Conservation (phyloP, 345 rosid genomes). For the Hibiscus syriacus region DNA sequence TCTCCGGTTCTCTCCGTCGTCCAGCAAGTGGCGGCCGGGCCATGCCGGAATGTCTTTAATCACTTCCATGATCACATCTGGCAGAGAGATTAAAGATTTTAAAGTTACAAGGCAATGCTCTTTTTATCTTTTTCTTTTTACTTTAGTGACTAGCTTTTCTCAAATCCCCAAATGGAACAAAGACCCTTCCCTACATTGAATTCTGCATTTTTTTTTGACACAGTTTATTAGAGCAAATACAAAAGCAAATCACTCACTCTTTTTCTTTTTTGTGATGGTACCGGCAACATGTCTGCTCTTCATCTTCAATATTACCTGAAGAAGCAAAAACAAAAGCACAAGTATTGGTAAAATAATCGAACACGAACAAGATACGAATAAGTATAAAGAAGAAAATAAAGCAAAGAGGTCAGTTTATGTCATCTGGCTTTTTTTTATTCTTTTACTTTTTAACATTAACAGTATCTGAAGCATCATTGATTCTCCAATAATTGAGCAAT, state of each 20-base stretch:
- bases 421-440: too few species aligned
- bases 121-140: too few species aligned
- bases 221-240: too few species aligned
- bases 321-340: too few species aligned
- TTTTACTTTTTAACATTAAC: not conserved
- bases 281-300: not conserved
- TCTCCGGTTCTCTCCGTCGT: not conserved
- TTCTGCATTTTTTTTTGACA: too few species aligned
- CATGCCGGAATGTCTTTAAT: not conserved
- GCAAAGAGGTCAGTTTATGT: not conserved
- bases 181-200: too few species aligned
- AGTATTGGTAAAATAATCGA: too few species aligned
- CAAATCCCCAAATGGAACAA: not conserved
- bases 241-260: too few species aligned
- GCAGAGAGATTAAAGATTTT: not conserved
- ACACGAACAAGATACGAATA: not conserved
- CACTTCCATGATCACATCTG: not conserved
- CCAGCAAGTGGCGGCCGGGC: not conserved
- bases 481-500: not conserved
- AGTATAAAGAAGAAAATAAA: too few species aligned
- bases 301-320: not conserved
- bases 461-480: not conserved
- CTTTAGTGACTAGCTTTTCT: not conserved
- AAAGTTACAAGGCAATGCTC: not conserved
- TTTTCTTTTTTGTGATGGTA: not conserved